Conservation (phyloP, 2,329 filamentous ascomycete genomes). For the Gremmenia infestans region DNA sequence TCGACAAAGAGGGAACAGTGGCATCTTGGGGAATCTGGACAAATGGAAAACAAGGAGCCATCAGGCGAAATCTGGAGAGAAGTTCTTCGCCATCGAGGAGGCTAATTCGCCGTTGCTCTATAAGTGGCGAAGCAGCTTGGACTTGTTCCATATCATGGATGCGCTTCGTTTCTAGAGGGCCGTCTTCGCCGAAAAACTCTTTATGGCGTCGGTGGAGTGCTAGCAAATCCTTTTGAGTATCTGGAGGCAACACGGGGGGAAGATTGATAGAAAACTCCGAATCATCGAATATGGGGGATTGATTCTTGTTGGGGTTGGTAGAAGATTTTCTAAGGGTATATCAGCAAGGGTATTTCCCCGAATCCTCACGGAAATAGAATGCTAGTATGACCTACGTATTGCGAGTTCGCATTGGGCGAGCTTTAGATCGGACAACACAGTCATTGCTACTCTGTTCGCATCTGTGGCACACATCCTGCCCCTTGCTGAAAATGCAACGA, state of each 20-base stretch:
- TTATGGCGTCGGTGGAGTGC: constrained; percentile 22
- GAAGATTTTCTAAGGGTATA: constrained; percentile 5
- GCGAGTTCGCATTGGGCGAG: constrained; percentile 24
- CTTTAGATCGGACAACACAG: constrained; percentile 27
- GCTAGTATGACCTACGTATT: constrained; percentile 9
- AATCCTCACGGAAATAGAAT: neutral
- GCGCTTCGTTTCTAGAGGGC: neutral
- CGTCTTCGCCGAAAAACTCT: constrained; percentile 19
- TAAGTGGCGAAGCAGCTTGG: neutral
- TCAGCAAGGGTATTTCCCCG: neutral
- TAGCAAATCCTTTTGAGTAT: constrained; percentile 17
- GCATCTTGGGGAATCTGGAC: constrained; percentile 20
- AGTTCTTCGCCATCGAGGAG: constrained; percentile 23
- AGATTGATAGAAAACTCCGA: constrained; percentile 25
- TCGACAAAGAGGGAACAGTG: constrained; percentile 23
- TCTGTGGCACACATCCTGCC: constrained; percentile 22
- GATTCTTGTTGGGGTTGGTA: constrained; percentile 1
- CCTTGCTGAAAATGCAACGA: constrained; percentile 21
- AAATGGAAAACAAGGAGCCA: constrained; percentile 25
- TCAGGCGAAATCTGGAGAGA: constrained; percentile 15
- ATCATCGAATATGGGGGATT: constrained; percentile 1
- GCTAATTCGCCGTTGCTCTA: constrained; percentile 21
- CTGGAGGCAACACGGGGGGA: constrained; percentile 15
- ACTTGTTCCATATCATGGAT: neutral
- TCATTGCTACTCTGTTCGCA: constrained; percentile 22